A percentile compares a stretch with the other conserved stretches of the same genome.
These are phyloP conservation scores for Solanum appendiculatum DNA, from an alignment of 257 asterid genomes.

Conservation along the genomic window DNA sequence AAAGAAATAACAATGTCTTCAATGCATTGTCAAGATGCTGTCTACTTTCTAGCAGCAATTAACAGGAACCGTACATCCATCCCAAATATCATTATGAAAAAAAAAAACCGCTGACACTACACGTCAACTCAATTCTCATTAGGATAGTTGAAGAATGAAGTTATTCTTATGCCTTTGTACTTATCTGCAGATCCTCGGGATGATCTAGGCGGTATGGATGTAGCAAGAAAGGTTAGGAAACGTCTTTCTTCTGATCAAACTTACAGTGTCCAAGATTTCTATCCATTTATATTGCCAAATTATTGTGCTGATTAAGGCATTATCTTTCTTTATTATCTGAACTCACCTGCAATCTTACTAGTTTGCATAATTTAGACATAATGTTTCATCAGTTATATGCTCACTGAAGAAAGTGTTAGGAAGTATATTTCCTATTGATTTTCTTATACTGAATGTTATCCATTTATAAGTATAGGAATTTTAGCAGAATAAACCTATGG, in stretches of 20 bases:
- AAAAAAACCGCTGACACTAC: neutral
- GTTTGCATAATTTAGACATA: neutral
- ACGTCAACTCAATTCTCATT: neutral
- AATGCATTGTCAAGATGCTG: neutral
- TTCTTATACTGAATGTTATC: neutral
- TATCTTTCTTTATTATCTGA: neutral
- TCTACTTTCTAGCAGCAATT: neutral
- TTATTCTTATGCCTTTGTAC: constrained; percentile 15
- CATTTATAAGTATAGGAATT: neutral
- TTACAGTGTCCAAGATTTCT: neutral
- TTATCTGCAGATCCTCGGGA: constrained; percentile 81
- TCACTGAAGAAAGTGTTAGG: neutral
- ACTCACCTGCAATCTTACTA: neutral
- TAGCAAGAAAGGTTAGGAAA: constrained; percentile 82
- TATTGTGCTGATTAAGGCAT: neutral
- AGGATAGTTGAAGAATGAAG: neutral
- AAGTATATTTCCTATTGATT: neutral
- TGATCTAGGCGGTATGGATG: constrained; percentile 97
- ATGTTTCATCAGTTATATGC: neutral
- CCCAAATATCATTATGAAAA: neutral
- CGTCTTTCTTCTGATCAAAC: neutral
- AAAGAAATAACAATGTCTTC: neutral
- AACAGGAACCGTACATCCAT: neutral
- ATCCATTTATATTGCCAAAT: neutral
- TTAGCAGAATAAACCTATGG: neutral